phyloP scores from a whole-genome alignment of 1,139 yeast species.

The Chernovozyma sophiae-reginae region DNA sequence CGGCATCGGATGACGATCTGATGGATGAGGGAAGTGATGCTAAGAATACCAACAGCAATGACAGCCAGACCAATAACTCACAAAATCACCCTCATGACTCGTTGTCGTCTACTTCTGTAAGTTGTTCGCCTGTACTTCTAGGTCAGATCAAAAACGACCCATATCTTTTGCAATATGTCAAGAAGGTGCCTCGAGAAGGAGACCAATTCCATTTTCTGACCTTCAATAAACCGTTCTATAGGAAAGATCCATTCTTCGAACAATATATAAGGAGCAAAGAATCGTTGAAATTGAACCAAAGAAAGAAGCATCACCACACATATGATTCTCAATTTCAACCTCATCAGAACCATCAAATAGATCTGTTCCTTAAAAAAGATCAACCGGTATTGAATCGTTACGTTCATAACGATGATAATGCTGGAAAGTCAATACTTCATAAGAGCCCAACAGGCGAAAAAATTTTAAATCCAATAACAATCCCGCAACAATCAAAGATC shows the following conservation, averaged over 20 bases:
- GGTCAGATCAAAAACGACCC: background rate
- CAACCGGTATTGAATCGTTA: background rate
- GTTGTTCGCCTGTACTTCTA: background rate
- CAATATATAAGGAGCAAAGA: conserved; percentile 3
- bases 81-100: background rate
- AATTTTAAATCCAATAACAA: background rate
- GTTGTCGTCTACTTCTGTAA: background rate
- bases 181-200: background rate
- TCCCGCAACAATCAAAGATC: background rate
- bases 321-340: background rate
- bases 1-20: background rate
- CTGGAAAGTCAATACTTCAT: conserved; percentile 4
- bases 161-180: conserved; percentile 1
- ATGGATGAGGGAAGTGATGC: background rate
- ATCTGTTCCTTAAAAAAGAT: background rate
- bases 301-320: background rate
- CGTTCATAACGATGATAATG: conserved; percentile 1
- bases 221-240: background rate
- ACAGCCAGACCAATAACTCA: too few species aligned
- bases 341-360: background rate
- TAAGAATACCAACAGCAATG: background rate
- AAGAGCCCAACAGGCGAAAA: conserved; percentile 1
- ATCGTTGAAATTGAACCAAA: conserved; percentile 1
- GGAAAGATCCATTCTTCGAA: background rate
- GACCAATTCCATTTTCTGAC: background rate